Evolutionary conservation across 2,329 filamentous ascomycete species (phyloP), one percentile per base, ranked within the genome.

Genomic region (Huntiella bhutanensis): DNA sequence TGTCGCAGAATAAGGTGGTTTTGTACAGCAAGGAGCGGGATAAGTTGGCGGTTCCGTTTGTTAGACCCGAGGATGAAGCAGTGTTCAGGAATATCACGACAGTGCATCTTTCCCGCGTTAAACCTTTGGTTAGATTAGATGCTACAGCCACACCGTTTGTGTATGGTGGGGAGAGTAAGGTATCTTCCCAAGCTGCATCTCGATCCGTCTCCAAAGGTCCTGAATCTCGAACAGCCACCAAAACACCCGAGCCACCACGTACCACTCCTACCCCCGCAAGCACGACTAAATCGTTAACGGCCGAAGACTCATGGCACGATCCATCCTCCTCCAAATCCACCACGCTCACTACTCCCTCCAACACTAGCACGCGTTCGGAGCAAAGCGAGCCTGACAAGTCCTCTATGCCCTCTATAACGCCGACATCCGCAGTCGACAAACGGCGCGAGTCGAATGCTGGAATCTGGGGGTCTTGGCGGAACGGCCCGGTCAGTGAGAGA

Each of bases 1-100:
- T 98, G 55, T 96, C 91, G 0, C 83, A 87, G 53, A 94, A 94
- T 56, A 80, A 81, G 52, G 75, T 98, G 67, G 81, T 82, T 0
- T 67, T 96, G 22, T 87, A 86, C 54, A 84, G 92, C 54, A 82
- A 85, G 56, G 84, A 93, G 49, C 74, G 81, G 40, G 85, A 82
- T 58, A 91, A 88, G 56, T 67, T 96, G 10, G 86, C 83, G 12
- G 80, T 98, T 33, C 91, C 91, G 2, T 81, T 98, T 53, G 86
- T 94, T 36, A 77, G 91, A 22, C 91, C 91, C 0, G 91, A 96
- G 60, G 80, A 93, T 55, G 85, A 94, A 48, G 69, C 67, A 3
- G 64, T 76, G 1, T 96, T 92, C 64, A 91, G 82, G 55, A 73
- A 78, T 54, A 69, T 96, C 42, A 75, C 67, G 54, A 86, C 81